These are phyloP conservation scores for Hypoxylon sp. DNA, from an alignment of 2,329 filamentous ascomycete species.

Conservation along the genomic window DNA sequence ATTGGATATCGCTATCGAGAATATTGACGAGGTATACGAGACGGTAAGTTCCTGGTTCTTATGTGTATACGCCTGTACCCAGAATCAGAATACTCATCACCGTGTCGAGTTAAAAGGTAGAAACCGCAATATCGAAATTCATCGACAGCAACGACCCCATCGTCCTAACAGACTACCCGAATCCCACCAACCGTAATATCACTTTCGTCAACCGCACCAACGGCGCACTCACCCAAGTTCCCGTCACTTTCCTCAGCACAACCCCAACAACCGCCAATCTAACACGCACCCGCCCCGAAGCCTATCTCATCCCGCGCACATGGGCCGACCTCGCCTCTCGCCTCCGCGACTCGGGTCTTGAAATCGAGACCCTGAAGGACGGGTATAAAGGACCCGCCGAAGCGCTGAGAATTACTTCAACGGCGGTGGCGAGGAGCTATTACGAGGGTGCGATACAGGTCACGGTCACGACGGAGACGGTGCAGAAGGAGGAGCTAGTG, in stretches of 20 bases:
- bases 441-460: constrained; percentile 42
- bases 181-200: constrained; percentile 35
- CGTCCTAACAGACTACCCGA: constrained; percentile 39
- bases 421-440: constrained; percentile 29
- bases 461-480: constrained; percentile 36
- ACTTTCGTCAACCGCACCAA: constrained; percentile 38
- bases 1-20: constrained; percentile 40
- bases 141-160: constrained; percentile 39
- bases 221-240: constrained; percentile 36
- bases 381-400: constrained; percentile 39
- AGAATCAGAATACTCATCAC: too few species aligned
- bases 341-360: constrained; percentile 35
- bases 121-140: constrained; percentile 38
- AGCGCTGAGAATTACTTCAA: constrained; percentile 33
- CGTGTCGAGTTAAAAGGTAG: constrained; percentile 3
- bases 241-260: constrained; percentile 38
- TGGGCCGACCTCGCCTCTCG: constrained; percentile 39
- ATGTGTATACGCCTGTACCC: too few species aligned
- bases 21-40: constrained; percentile 36
- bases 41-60: constrained; percentile 33
- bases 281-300: constrained; percentile 39
- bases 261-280: constrained; percentile 39
- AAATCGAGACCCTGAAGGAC: constrained; percentile 36
- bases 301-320: constrained; percentile 41
- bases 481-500: constrained; percentile 23